A percentile compares a stretch with the other conserved stretches of the same genome.
Evolutionary conservation across 805 yeast species (phyloP).

Genomic region (Wickerhamomyces chaumierensis): DNA sequence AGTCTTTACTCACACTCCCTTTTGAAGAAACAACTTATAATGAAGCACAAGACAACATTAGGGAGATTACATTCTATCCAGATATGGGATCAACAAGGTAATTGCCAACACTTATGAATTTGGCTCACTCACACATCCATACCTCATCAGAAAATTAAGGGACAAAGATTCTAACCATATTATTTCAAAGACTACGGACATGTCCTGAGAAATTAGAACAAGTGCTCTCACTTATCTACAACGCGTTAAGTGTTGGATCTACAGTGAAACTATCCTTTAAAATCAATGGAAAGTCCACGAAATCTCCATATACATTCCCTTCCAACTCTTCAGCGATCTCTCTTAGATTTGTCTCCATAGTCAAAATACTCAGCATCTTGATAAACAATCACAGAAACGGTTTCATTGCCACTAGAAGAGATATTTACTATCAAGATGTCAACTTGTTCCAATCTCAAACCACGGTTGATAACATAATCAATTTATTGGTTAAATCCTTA

Average conservation of each 20-base stretch:
- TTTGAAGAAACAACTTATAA: not conserved
- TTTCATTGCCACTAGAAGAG: slow-evolving; percentile 32
- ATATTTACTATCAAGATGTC: slow-evolving; percentile 53
- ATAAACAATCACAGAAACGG: slow-evolving; percentile 9
- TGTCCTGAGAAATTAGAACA: not conserved
- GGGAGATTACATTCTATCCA: not conserved
- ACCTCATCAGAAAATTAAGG: too few species aligned
- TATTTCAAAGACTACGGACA: not conserved
- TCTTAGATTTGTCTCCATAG: slow-evolving; percentile 4
- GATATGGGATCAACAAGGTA: not conserved
- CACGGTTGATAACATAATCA: slow-evolving; percentile 29
- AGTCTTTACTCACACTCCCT: not conserved
- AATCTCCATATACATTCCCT: slow-evolving; percentile 9
- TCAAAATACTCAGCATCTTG: slow-evolving; percentile 8
- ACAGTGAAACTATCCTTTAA: not conserved
- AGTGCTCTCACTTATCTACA: not conserved
- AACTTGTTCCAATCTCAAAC: slow-evolving; percentile 36
- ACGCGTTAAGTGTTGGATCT: not conserved
- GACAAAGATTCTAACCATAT: not conserved
- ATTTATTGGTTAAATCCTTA: slow-evolving; percentile 27
- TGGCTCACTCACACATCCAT: too few species aligned
- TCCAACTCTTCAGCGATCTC: slow-evolving; percentile 3
- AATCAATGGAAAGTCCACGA: not conserved
- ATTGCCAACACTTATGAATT: not conserved
- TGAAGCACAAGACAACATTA: not conserved